Evolutionary conservation across 2,329 filamentous ascomycete genomes (phyloP).

Genomic region (Cladosporium colombiae): DNA sequence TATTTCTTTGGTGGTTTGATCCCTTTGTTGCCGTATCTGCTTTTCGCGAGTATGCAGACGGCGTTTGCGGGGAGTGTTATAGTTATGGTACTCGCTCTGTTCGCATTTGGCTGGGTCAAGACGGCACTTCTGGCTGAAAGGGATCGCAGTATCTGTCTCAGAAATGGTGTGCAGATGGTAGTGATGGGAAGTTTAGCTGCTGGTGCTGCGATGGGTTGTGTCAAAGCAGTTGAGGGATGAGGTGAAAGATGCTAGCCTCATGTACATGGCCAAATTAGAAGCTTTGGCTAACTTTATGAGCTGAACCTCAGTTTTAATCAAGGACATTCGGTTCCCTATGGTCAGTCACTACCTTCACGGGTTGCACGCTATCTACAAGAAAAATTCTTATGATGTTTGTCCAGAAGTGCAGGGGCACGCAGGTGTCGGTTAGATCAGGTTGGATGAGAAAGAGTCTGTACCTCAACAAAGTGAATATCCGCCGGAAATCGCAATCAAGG

Average conservation of each 20-base stretch:
- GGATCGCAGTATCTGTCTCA: constrained; percentile 51
- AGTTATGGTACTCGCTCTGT: constrained; percentile 62
- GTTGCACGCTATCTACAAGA: no score
- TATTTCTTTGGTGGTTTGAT: constrained; percentile 72
- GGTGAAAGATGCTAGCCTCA: not conserved
- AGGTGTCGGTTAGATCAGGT: no score
- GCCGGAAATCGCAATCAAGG: no score
- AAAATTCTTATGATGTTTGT: no score
- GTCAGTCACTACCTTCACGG: no score
- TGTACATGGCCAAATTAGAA: no score
- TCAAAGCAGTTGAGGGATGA: constrained; percentile 53
- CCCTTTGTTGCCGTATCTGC: constrained; percentile 71
- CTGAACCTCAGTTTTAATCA: no score
- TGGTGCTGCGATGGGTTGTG: constrained; percentile 64
- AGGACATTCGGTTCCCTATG: no score
- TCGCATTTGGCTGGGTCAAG: constrained; percentile 67
- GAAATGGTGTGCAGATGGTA: constrained; percentile 65
- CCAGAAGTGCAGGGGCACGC: no score
- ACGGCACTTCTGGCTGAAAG: constrained; percentile 54
- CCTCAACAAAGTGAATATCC: no score
- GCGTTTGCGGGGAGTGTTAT: constrained; percentile 61
- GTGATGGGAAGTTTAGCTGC: constrained; percentile 66
- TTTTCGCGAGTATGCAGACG: constrained; percentile 47
- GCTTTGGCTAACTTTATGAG: no score
- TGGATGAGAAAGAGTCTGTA: no score